A percentile compares a stretch with the other conserved stretches of the same genome.
Evolutionary conservation across 306 rosid species (phyloP).

Genomic region (Inga oerstediana): DNA sequence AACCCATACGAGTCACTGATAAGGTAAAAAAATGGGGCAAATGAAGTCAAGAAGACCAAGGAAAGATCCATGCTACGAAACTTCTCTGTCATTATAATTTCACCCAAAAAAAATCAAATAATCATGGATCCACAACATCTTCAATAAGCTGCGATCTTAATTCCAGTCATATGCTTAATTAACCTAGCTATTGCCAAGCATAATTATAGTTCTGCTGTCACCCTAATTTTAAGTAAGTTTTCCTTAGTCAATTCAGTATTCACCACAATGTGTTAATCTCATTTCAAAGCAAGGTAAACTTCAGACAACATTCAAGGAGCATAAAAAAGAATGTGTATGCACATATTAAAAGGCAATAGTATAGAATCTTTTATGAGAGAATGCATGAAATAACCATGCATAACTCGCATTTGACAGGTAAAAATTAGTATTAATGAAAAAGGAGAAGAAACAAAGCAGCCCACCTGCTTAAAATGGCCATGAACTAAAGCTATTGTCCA

Average conservation of each 20-base stretch:
- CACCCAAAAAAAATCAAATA: not conserved
- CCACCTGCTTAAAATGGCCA: slow-evolving; percentile 70
- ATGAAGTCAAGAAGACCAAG: not conserved
- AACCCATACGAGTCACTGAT: not conserved
- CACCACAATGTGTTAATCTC: not conserved
- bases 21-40: not conserved
- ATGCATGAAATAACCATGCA: not conserved
- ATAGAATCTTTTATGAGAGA: not conserved
- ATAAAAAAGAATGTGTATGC: not conserved
- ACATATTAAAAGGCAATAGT: not conserved
- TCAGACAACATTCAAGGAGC: not conserved
- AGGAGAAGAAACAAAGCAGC: not conserved
- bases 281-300: not conserved
- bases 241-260: not conserved
- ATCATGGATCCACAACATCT: not conserved
- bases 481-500: slow-evolving; percentile 99
- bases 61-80: not conserved
- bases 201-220: not conserved
- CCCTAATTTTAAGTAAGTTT: not conserved
- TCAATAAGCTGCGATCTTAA: not conserved
- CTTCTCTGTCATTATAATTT: not conserved
- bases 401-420: not conserved
- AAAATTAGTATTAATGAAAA: not conserved
- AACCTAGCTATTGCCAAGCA: not conserved
- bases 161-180: not conserved